Evolutionary conservation across 306 rosid genomes (phyloP), one percentile per base, ranked within the genome.

Genomic region (Acacia acuminata): DNA sequence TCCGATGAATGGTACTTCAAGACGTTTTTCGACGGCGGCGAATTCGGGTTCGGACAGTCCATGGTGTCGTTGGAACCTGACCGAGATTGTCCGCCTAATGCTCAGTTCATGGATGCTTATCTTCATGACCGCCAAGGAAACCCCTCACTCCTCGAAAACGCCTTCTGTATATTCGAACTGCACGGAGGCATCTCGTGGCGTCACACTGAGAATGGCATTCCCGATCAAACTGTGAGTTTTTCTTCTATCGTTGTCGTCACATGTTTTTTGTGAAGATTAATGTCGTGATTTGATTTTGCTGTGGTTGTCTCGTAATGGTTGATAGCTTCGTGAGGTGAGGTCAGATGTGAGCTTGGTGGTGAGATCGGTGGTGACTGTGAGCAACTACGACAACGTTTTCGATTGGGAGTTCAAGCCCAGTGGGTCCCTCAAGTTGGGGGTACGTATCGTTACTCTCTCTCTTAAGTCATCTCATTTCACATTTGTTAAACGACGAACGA

Each of bases 351-450:
- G 48, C 19, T 65, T 86, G 9, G 73, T 86, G 10, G 89, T 86
- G 36, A 80, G 89, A 73, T 65, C 71, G 32, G 85, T 86, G 27
- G 87, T 86, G 8, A 77, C 81, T 0, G 89, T 86, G 4, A 85
- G 89, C 22, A 86, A 86, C 75, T 86, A 86, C 9, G 89, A 86
- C 25, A 86, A 86, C 36, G 11, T 86, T 5, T 14, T 86, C 0
- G 89, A 86, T 73, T 86, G 87, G 89, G 89, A 86, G 77, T 86
- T 86, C 81, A 86, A 86, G 75, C 32, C 83, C 51, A 80, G 89
- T 73, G 89, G 89, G 13, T 86, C 89, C 4, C 81, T 86, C 71
- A 86, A 86, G 44, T 83, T 76, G 17, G 50, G 60, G 58, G 87
- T 83, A 83, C 16, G n/a, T 7, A 36, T 10, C 69, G 27, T 25